phyloP scores from a whole-genome alignment of 2,329 filamentous ascomycete species.

The Catunica adiposa region DNA sequence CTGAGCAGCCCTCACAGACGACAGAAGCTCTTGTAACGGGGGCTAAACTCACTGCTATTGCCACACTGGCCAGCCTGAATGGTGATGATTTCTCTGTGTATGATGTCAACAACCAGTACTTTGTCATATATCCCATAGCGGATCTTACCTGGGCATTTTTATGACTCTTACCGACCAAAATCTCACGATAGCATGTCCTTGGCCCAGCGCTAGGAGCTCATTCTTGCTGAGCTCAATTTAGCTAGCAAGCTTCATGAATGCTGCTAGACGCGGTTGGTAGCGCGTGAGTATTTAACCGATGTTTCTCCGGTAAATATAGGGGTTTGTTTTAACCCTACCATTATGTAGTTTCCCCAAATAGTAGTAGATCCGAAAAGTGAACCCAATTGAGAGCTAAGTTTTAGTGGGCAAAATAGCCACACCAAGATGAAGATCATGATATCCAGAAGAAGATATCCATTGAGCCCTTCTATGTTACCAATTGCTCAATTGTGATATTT shows the following conservation, averaged over 20 bases:
- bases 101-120: slow-evolving; percentile 3
- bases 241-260: neutral
- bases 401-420: too few relatives aligned
- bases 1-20: too few relatives aligned
- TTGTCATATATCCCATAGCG: neutral
- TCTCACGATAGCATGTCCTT: slow-evolving; percentile 3
- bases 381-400: too few relatives aligned
- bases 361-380: neutral
- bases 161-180: neutral
- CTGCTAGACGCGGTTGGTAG: neutral
- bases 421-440: too few relatives aligned
- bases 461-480: too few relatives aligned
- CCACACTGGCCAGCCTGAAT: slow-evolving; percentile 98
- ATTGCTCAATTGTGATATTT: too few relatives aligned
- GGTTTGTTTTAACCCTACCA: neutral
- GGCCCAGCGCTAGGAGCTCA: neutral
- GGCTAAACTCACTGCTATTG: slow-evolving; percentile 71
- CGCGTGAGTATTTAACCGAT: neutral
- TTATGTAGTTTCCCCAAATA: neutral
- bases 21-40: neutral
- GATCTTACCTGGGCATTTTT: slow-evolving; percentile 16
- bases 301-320: neutral
- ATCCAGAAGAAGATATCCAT: too few relatives aligned
- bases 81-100: slow-evolving; percentile 85
- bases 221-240: neutral